Percentiles rank a stretch among this genome's conserved stretches.
Evolutionary conservation across 2,329 filamentous ascomycete genomes (phyloP).

Genomic region (Fusarium sublunatum): DNA sequence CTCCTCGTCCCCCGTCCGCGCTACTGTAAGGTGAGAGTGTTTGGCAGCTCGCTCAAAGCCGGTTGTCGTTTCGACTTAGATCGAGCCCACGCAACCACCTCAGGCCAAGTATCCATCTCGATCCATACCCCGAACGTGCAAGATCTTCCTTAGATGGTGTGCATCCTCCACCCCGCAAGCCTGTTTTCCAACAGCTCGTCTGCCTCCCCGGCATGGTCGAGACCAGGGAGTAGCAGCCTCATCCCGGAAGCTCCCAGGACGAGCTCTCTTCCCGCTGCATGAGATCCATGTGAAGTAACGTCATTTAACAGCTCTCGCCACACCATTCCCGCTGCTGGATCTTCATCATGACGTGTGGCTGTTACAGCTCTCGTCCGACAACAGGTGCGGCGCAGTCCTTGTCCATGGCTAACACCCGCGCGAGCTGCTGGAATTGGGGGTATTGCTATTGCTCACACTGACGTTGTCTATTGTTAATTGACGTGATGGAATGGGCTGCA

Average conservation of each 20-base stretch:
- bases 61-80: constrained; percentile 9
- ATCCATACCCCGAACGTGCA: constrained; percentile 31
- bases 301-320: constrained; percentile 43
- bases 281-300: constrained; percentile 39
- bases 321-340: constrained; percentile 36
- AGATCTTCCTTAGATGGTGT: constrained; percentile 36
- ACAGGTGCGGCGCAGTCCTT: constrained; percentile 34
- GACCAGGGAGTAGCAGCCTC: constrained; percentile 24
- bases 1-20: constrained; percentile 30
- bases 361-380: constrained; percentile 31
- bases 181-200: constrained; percentile 30
- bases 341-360: constrained; percentile 46
- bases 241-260: constrained; percentile 22
- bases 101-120: constrained; percentile 36
- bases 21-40: constrained; percentile 6
- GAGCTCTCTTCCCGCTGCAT: constrained; percentile 15
- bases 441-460: constrained; percentile 34
- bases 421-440: no score
- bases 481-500: constrained; percentile 33
- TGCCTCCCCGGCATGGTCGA: constrained; percentile 9
- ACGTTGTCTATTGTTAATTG: constrained; percentile 38
- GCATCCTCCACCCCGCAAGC: constrained; percentile 37
- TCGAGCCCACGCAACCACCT: constrained; percentile 23
- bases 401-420: constrained; percentile 30
- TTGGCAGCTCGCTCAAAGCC: constrained; percentile 10